Evolutionary conservation across 163 green algal species (phyloP).

Genomic region (Chlorella variabilis): DNA sequence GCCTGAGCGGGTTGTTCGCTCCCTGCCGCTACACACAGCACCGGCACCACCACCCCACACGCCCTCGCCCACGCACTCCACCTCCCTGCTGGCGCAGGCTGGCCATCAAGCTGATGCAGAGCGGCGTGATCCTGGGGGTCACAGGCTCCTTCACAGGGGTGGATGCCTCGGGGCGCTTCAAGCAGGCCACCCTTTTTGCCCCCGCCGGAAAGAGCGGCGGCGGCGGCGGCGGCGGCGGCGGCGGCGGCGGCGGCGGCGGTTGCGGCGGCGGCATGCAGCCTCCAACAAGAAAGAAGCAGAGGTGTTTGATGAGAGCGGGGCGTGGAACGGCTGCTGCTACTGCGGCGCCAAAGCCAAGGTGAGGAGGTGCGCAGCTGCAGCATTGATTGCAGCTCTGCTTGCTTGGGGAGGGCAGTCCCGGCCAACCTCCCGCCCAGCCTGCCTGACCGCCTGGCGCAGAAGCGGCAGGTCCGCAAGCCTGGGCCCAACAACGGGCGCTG

Average conservation of each 20-base stretch:
- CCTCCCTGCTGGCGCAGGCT: slow-evolving; percentile 9
- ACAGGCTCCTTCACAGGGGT: slow-evolving; percentile 41
- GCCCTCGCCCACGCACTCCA: no score
- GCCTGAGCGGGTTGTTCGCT: no score
- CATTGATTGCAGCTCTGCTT: background rate
- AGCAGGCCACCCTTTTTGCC: slow-evolving; percentile 35
- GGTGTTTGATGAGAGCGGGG: slow-evolving; percentile 46
- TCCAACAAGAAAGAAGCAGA: slow-evolving; percentile 4
- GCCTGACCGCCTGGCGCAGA: slow-evolving; percentile 7
- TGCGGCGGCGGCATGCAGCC: background rate
- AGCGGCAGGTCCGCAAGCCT: slow-evolving; percentile 15
- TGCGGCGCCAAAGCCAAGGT: slow-evolving; percentile 57
- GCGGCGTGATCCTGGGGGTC: slow-evolving; percentile 53
- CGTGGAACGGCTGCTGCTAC: slow-evolving; percentile 52
- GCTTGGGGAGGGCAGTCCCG: no score
- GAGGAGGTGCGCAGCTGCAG: background rate
- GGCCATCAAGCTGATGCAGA: slow-evolving; percentile 53
- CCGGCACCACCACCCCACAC: no score
- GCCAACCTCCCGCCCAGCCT: background rate
- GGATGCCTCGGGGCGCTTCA: slow-evolving; percentile 25
- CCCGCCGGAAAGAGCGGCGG: background rate
- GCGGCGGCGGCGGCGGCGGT: no score
- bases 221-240: background rate
- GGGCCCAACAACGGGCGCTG: slow-evolving; percentile 23
- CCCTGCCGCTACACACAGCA: no score